Conservation (phyloP, 306 rosid genomes). For the Elaeagnus macrophylla region DNA sequence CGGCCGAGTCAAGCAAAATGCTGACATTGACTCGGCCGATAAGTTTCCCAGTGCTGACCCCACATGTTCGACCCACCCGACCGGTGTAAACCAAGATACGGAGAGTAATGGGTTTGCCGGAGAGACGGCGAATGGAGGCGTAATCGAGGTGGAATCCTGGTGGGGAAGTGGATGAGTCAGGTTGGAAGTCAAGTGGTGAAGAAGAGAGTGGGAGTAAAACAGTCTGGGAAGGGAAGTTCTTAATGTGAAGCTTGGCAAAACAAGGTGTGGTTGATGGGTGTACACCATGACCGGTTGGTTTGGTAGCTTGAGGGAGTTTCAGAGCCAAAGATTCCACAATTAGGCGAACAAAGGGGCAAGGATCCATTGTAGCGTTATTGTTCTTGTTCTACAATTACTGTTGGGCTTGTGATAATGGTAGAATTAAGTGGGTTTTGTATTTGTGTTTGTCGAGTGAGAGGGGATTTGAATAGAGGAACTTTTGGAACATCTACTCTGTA, state of each 20-base stretch:
- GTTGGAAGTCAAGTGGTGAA: conserved; percentile 25
- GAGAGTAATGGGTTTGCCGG: conserved; percentile 33
- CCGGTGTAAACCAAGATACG: conserved; percentile 61
- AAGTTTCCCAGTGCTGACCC: conserved; percentile 44
- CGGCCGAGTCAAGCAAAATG: conserved; percentile 26
- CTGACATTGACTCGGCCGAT: conserved; percentile 49
- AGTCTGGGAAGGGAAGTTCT: conserved; percentile 48
- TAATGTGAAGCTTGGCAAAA: conserved; percentile 54
- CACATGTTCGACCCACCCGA: conserved; percentile 56
- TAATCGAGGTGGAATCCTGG: conserved; percentile 56
- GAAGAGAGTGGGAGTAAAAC: conserved; percentile 54
- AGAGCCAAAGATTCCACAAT: conserved; percentile 58
- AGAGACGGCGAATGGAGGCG: conserved; percentile 39
- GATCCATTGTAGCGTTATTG: conserved; percentile 44
- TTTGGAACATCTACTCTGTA: conserved; percentile 11
- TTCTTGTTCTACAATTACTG: neutral
- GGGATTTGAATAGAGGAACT: neutral
- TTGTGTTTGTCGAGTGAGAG: neutral
- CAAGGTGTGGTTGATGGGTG: conserved; percentile 88
- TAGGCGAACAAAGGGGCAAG: conserved; percentile 70
- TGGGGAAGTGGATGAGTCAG: conserved; percentile 39
- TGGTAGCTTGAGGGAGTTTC: conserved; percentile 50
- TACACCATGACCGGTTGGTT: conserved; percentile 42
- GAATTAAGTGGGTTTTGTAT: neutral
- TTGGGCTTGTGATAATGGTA: neutral